Percentiles rank a stretch among this genome's conserved stretches.
phyloP scores from a whole-genome alignment of 108 stramenopile species.

The Pseudonitzschia multiseries region DNA sequence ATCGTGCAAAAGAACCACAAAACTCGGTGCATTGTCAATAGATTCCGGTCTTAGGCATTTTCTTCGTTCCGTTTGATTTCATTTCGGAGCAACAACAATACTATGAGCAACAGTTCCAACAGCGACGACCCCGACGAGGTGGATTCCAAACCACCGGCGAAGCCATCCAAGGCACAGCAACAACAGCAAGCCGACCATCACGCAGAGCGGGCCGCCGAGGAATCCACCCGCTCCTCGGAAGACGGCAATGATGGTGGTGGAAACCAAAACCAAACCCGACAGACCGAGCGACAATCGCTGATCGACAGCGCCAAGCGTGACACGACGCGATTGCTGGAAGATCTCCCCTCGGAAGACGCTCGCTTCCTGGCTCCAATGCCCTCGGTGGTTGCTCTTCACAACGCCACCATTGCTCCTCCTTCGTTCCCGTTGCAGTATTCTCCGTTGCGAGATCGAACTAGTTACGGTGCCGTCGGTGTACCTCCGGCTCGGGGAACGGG shows the following conservation, averaged over 20 bases:
- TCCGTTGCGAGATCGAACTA: neutral
- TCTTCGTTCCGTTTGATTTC: too few species aligned
- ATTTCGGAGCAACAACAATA: too few species aligned
- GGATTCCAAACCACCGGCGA: constrained; percentile 1
- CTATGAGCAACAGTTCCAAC: constrained; percentile 3
- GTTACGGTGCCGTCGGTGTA: neutral
- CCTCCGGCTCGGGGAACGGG: neutral
- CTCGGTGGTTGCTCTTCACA: constrained; percentile 30
- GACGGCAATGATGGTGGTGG: too few species aligned
- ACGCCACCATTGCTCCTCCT: constrained; percentile 29
- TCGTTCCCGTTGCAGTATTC: neutral
- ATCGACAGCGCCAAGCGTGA: neutral
- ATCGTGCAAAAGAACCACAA: too few species aligned
- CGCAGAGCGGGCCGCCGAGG: neutral
- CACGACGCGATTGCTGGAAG: neutral
- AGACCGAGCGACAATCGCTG: neutral
- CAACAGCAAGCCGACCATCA: neutral
- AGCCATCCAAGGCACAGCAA: neutral
- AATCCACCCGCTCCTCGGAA: neutral
- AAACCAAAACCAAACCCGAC: neutral
- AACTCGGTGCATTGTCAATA: too few species aligned
- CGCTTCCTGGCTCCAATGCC: constrained; percentile 36
- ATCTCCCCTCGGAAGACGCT: constrained; percentile 9
- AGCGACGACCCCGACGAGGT: neutral
- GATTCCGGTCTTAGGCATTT: too few species aligned